Evolutionary conservation across 257 asterid genomes (phyloP), one percentile per base, ranked within the genome.

Genomic region (Solanum pinnatisectum): DNA sequence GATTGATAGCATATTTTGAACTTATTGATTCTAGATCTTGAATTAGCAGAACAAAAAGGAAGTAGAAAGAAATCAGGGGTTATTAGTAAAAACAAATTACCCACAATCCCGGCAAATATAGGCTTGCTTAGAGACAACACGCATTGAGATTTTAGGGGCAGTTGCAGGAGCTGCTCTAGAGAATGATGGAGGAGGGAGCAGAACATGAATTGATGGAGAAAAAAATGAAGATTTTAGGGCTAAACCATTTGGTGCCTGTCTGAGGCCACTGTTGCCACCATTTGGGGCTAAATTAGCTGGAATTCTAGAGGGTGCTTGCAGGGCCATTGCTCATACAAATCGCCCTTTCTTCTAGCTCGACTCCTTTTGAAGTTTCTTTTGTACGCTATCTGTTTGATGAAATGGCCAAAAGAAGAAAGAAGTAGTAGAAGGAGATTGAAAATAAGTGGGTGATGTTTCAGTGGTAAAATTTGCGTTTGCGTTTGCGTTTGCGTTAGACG

Each of bases 101-200:
- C 98, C 98, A 92, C 98, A 97, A 91, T 97, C 98, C 25, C 99
- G 96, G 92, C 99, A 97, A 88, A 97, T 93, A 88, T 95, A 97
- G 87, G 98, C 93, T 89, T 97, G 98, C 76, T 95, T 97, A 88
- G 98, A 92, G 78, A 98, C 91, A 1, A 94, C 91, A 3, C 96
- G 95, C 99, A 96, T 96, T 25, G 95, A 89, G 92, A 95, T 89
- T 87, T 91, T 95, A 0, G 97, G 96, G 0, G 98, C 94, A 76
- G 96, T 70, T 11, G 95, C 91, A 8, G 95, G 93, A 46, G 87
- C 68, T 37, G 86, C 32, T 37, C 86, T 8, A 25, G 93, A 86
- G 33, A 56, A 46, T 10, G 44, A 87, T 6, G 81, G 89, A 71
- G 94, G 52, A 20, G 96, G 95, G 60, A 89, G 88, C 89, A 94